Evolutionary conservation across 2,329 filamentous ascomycete genomes (phyloP), one percentile per base, ranked within the genome.

Genomic region (Fusarium sp.): DNA sequence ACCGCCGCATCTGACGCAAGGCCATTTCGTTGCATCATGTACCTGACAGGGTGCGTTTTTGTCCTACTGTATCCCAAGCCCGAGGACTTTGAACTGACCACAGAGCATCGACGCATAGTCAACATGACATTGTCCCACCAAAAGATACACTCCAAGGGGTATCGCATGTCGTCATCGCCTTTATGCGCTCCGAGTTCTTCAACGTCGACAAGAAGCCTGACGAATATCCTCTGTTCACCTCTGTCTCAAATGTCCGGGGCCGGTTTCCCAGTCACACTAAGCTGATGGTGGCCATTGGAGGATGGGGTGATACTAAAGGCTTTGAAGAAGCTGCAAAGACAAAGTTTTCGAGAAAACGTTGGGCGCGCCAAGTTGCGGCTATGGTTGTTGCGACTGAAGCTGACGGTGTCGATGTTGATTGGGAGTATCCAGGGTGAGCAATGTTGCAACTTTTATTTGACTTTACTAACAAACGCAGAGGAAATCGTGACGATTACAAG

Each of bases 401-500:
- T 14, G 91, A 94, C 72, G 91, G 89, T 10, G 71, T 82, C 8
- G 84, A 86, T 55, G 82, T 92, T 45, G 89, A 92, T 69, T 92
- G 89, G 88, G 89, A 88, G 69, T 88, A 86, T 65, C 85, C 85
- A 1, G 82, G 82, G 81, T 83, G 72, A 55, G 75, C 6, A 21
- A 19, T 1, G n/a, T 3, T 12, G 3, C 8, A 8, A 19, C 6
- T 2, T 51, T 23, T 19, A 28, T 6, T 19, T n/a, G 23, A 7
- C 4, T 14, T 3, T 17, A 20, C 55, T 54, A 26, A 68, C 24
- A 2, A 3, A n/a, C 21, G 4, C 5, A 85, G 85, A 19, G 90
- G 90, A 23, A 92, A 92, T 63, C 89, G 89, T 34, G 85, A 88
- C 20, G 89, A 92, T 77, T 92, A 93, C 80, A 91, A 87, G 68